A percentile compares a stretch with the other conserved stretches of the same genome.
phyloP scores from a whole-genome alignment of 257 asterid species.

The Voacanga thouarsii region DNA sequence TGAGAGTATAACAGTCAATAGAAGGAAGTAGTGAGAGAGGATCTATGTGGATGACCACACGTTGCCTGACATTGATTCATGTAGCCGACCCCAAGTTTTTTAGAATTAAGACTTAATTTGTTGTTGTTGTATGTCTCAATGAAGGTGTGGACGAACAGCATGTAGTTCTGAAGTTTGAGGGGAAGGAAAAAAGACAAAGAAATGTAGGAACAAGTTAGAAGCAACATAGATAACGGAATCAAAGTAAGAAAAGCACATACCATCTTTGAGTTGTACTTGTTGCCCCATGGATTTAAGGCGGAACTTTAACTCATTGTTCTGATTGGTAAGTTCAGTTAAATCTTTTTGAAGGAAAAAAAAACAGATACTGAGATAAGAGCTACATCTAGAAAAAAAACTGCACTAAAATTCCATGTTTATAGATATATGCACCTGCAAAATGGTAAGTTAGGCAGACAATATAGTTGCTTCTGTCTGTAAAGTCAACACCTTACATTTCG shows the following conservation, averaged over 20 bases:
- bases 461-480: conserved; percentile 77
- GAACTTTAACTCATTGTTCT: conserved; percentile 80
- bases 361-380: conserved; percentile 4
- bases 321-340: conserved; percentile 48
- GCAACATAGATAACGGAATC: not conserved
- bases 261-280: conserved; percentile 83
- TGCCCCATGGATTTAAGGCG: conserved; percentile 86
- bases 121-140: not conserved
- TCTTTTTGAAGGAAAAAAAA: conserved; percentile 53
- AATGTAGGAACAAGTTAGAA: not conserved
- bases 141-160: not conserved
- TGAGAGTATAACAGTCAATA: too few species aligned
- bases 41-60: too few species aligned
- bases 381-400: conserved; percentile 4
- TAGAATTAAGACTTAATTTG: too few species aligned
- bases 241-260: conserved; percentile 31
- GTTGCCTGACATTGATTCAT: too few species aligned
- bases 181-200: not conserved
- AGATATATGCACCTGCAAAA: conserved; percentile 53
- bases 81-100: too few species aligned
- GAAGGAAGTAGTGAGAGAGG: too few species aligned
- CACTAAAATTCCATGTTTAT: conserved; percentile 1
- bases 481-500: conserved; percentile 84
- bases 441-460: conserved; percentile 64
- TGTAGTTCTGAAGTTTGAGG: not conserved